Evolutionary conservation across 1,284 basidiomycete genomes (phyloP).

Genomic region (Stereum hirsutum): DNA sequence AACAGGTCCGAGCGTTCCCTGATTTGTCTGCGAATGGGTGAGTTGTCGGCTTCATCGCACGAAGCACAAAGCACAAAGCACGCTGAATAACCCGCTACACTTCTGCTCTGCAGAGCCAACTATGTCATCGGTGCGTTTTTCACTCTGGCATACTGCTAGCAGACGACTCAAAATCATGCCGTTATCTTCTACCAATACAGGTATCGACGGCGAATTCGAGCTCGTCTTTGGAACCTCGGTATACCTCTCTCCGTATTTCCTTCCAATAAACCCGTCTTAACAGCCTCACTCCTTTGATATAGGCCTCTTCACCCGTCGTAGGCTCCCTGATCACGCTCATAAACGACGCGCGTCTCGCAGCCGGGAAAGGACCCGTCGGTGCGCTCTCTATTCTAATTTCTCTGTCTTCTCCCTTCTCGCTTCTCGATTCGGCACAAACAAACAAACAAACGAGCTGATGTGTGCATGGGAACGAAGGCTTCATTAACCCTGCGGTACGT

Average conservation of each 20-base stretch:
- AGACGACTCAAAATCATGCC: no score
- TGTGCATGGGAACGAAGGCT: constrained; percentile 12
- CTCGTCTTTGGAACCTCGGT: constrained; percentile 25
- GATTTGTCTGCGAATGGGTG: constrained; percentile 36
- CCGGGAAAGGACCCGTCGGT: constrained; percentile 26
- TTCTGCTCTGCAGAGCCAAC: constrained; percentile 27
- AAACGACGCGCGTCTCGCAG: constrained; percentile 30
- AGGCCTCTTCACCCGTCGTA: constrained; percentile 26
- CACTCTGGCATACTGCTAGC: no score
- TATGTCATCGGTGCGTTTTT: constrained; percentile 24
- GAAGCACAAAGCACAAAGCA: no score
- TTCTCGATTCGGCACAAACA: constrained; percentile 4
- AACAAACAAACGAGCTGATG: no score
- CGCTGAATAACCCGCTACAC: neutral
- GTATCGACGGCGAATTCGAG: constrained; percentile 18
- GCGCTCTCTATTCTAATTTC: constrained; percentile 13
- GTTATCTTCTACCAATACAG: no score
- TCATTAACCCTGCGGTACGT: constrained; percentile 27
- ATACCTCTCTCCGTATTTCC: no score
- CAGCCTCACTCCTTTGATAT: no score
- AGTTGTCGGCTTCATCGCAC: constrained; percentile 11
- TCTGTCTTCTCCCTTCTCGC: constrained; percentile 25
- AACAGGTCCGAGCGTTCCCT: constrained; percentile 32
- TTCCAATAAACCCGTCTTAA: no score
- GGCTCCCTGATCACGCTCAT: constrained; percentile 31